Evolutionary conservation across 768 basidiomycete species (phyloP), one percentile per base, ranked within the genome.

Genomic region (Collybia mongolica): DNA sequence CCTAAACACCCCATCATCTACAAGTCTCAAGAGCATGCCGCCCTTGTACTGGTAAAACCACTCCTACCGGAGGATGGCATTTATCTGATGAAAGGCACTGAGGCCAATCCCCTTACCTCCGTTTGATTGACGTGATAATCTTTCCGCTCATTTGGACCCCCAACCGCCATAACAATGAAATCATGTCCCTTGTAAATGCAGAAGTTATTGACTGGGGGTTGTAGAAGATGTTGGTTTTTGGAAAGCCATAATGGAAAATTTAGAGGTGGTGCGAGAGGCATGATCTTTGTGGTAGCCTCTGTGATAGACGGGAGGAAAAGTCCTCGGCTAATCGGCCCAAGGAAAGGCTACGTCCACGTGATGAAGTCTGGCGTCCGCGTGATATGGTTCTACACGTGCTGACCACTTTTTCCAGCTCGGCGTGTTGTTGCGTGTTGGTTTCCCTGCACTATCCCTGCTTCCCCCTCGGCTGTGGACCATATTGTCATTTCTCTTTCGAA

Each of bases 21-120:
- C 86, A 1, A 91, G 86, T 52, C 90, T 84, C 18, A 99, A 75
- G 2, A 92, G 72, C 94, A 98, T 98, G 2, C 79, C 83, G 2
- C 96, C 96, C 66, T 94, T 93, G 73, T 95, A 77, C 64, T 99
- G 96, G 69, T 94, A 98, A 69, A 98, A 98, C 95, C 94, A 98
- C 69, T 98, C 96, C 88, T 93, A 44, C 22, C 22, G 19, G 36
- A 26, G 15, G 19, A n/a, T 0, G 22, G 37, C 9, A 15, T 23
- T 28, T 11, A 24, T 44, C 15, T 12, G 2, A 18, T 18, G 20
- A 39, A 17, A n/a, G n/a, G 20, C 5, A n/a, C 15, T 6, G 5
- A 46, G 18, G 32, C 28, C 15, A 32, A 39, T 20, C 26, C 26
- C 54, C 73, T 39, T 42, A 87, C 89, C 78, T 97, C 93, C 1